phyloP scores from a whole-genome alignment of 345 rosid species.

The Eucalyptus viminalis region DNA sequence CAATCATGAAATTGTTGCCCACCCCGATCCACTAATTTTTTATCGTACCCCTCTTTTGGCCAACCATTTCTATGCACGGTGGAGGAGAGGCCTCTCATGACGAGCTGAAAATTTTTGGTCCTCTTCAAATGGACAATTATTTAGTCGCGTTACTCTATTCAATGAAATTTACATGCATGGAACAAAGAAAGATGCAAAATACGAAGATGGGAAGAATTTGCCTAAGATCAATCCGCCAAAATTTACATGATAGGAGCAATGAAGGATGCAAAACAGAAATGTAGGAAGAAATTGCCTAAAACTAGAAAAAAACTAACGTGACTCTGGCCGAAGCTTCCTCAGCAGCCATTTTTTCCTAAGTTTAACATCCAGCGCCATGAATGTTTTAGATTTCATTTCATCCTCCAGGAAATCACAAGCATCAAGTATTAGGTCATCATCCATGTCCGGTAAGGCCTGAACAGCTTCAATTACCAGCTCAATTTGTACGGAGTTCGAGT shows the following conservation, averaged over 20 bases:
- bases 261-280: neutral
- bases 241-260: neutral
- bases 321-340: constrained; percentile 57
- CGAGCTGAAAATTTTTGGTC: neutral
- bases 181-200: neutral
- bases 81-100: neutral
- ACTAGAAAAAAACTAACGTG: neutral
- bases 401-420: constrained; percentile 88
- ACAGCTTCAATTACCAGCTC: constrained; percentile 57
- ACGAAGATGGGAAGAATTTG: neutral
- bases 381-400: constrained; percentile 68
- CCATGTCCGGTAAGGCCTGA: constrained; percentile 72
- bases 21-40: neutral
- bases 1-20: neutral
- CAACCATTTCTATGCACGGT: neutral
- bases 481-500: constrained; percentile 16
- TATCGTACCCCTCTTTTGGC: neutral
- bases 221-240: neutral
- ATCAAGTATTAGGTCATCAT: constrained; percentile 77
- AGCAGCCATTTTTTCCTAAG: constrained; percentile 69
- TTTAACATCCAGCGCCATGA: constrained; percentile 66
- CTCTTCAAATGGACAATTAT: neutral
- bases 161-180: neutral
- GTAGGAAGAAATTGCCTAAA: neutral
- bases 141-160: neutral